Conservation (phyloP, 2,329 filamentous ascomycete species). For the Ophiostoma sp. region DNA sequence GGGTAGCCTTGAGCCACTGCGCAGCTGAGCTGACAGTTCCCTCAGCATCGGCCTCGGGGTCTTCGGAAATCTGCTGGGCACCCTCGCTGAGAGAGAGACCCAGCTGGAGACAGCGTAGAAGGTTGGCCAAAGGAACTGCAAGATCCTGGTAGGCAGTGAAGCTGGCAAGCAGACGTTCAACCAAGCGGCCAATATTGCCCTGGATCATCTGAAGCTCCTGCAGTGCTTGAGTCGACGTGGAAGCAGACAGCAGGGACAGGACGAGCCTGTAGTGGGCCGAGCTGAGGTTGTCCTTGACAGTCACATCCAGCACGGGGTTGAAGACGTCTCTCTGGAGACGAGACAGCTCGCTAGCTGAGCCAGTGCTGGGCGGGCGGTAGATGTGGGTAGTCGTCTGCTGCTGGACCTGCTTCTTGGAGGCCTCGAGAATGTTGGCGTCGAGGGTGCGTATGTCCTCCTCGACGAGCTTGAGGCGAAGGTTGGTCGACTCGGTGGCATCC, state of each 20-base stretch:
- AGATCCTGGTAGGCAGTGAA: conserved; percentile 84
- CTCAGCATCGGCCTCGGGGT: conserved; percentile 18
- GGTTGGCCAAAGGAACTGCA: conserved; percentile 68
- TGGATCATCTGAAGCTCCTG: conserved; percentile 48
- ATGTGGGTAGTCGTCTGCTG: conserved; percentile 19
- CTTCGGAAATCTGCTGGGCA: conserved; percentile 35
- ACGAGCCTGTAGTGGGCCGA: conserved; percentile 36
- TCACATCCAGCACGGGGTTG: conserved; percentile 64
- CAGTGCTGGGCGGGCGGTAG: conserved; percentile 25
- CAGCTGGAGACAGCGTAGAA: conserved; percentile 72
- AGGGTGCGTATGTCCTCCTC: conserved; percentile 51
- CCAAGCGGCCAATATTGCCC: conserved; percentile 61
- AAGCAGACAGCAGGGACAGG: conserved; percentile 29
- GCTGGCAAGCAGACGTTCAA: conserved; percentile 63
- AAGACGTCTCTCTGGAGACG: conserved; percentile 83
- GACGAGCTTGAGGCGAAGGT: conserved; percentile 59
- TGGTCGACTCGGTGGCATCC: conserved; percentile 46
- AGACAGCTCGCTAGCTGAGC: conserved; percentile 40
- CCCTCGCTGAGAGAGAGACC: conserved; percentile 61
- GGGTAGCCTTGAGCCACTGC: conserved; percentile 44
- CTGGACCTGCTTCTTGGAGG: conserved; percentile 15
- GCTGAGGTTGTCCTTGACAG: conserved; percentile 47
- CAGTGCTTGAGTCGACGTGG: conserved; percentile 28
- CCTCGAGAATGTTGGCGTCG: conserved; percentile 10
- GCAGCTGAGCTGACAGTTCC: conserved; percentile 25